phyloP scores from a whole-genome alignment of 2,329 filamentous ascomycete species.

The Pyricularia grisea region DNA sequence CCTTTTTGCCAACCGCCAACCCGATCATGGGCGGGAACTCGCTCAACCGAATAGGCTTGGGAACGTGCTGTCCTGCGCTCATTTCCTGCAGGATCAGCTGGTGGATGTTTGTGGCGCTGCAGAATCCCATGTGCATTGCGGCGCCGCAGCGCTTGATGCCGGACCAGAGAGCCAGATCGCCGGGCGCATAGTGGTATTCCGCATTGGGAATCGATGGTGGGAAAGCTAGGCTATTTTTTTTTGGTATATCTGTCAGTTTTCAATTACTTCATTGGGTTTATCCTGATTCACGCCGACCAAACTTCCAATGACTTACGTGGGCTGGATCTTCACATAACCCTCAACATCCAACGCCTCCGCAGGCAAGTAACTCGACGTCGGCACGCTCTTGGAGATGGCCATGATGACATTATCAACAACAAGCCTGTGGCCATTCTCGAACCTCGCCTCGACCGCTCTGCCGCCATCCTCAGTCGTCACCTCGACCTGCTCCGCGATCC shows the following conservation, averaged over 20 bases:
- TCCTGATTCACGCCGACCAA: not conserved
- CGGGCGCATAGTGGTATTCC: constrained; percentile 55
- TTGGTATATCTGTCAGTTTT: not conserved
- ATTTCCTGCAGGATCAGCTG: constrained; percentile 43
- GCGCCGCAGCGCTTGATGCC: constrained; percentile 73
- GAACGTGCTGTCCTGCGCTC: constrained; percentile 20
- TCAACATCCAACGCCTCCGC: constrained; percentile 47
- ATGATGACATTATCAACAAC: constrained; percentile 57
- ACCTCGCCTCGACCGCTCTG: constrained; percentile 36
- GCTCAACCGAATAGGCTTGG: constrained; percentile 38
- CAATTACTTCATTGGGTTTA: too few species aligned
- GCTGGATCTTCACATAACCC: constrained; percentile 54
- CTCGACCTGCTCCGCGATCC: constrained; percentile 40
- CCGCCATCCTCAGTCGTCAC: constrained; percentile 33
- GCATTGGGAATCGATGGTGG: constrained; percentile 43
- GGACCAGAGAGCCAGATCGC: constrained; percentile 62
- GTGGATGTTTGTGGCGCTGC: constrained; percentile 57
- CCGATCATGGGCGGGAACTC: constrained; percentile 59
- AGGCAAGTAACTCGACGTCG: constrained; percentile 57
- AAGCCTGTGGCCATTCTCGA: constrained; percentile 51
- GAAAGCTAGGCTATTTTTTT: constrained; percentile 41
- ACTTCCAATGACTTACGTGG: constrained; percentile 32
- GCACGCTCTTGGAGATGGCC: constrained; percentile 54
- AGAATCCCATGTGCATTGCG: constrained; percentile 65
- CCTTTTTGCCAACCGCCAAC: constrained; percentile 61